Conservation (phyloP, 1,284 basidiomycete genomes). For the Neotropicomus parvogracilis region DNA sequence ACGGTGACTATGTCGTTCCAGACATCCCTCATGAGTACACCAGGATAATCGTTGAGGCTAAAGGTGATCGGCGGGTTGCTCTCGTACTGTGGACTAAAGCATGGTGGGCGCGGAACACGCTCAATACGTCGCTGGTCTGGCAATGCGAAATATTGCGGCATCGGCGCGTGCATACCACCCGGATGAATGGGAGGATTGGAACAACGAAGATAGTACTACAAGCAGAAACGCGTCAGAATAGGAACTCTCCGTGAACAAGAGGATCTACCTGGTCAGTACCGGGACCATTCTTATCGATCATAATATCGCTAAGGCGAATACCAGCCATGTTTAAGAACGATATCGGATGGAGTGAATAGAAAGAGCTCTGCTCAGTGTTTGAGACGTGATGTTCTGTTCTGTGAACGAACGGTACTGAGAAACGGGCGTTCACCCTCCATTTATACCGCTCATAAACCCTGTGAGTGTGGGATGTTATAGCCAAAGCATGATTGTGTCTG, state of each 20-base stretch:
- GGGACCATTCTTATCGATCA: not conserved
- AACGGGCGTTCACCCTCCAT: conserved; percentile 4
- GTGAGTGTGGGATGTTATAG: conserved; percentile 12
- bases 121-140: conserved; percentile 20
- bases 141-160: conserved; percentile 23
- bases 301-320: conserved; percentile 3
- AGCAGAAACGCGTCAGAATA: not conserved
- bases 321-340: conserved; percentile 3
- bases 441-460: conserved; percentile 13
- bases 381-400: not conserved
- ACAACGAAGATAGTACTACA: conserved; percentile 19
- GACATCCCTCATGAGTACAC: conserved; percentile 22
- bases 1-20: conserved; percentile 8
- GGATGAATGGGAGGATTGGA: conserved; percentile 26
- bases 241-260: not conserved
- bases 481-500: conserved; percentile 17
- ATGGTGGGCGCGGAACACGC: conserved; percentile 21
- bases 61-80: conserved; percentile 23
- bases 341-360: not conserved
- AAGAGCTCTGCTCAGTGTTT: conserved; percentile 7
- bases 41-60: conserved; percentile 19
- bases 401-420: not conserved
- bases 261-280: conserved; percentile 13
- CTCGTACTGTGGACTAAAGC: conserved; percentile 17
- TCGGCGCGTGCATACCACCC: conserved; percentile 5